These are phyloP conservation scores for Neurospora discreta DNA, from an alignment of 495 filamentous ascomycete species.

Conservation along the genomic window DNA sequence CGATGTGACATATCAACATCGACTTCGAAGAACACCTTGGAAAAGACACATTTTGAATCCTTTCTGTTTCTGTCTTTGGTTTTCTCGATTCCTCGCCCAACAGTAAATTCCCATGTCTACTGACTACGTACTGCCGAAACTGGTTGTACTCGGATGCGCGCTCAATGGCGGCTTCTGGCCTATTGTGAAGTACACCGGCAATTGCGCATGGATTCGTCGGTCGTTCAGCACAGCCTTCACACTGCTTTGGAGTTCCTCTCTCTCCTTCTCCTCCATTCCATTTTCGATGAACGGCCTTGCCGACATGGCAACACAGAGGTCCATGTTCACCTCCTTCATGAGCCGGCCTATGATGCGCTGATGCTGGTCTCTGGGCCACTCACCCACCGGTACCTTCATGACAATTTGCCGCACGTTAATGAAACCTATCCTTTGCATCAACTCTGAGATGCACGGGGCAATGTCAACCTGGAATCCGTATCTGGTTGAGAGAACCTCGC, in stretches of 20 bases:
- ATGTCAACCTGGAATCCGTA: conserved; percentile 35
- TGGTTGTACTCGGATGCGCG: neutral
- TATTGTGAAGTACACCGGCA: conserved; percentile 33
- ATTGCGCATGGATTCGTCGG: conserved; percentile 26
- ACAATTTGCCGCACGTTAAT: conserved; percentile 37
- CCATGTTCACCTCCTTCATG: conserved; percentile 37
- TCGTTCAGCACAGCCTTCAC: conserved; percentile 21
- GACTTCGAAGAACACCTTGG: neutral
- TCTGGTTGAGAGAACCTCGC: conserved; percentile 18
- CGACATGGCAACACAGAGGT: conserved; percentile 44
- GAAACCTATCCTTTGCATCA: conserved; percentile 37
- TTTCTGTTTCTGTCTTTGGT: neutral
- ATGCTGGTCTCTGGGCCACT: conserved; percentile 47
- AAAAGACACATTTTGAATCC: neutral
- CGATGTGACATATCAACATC: neutral
- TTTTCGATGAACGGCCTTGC: conserved; percentile 42
- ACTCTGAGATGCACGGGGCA: conserved; percentile 25
- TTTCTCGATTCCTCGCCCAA: neutral
- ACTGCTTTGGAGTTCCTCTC: conserved; percentile 19
- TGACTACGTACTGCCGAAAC: neutral
- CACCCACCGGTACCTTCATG: conserved; percentile 49
- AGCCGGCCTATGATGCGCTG: conserved; percentile 47
- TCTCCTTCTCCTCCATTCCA: conserved; percentile 29
- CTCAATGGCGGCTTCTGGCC: conserved; percentile 28
- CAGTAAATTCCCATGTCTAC: neutral